Base-by-base conservation (phyloP, 768 basidiomycete species). In the Clitopilus hobsonii region DNA sequence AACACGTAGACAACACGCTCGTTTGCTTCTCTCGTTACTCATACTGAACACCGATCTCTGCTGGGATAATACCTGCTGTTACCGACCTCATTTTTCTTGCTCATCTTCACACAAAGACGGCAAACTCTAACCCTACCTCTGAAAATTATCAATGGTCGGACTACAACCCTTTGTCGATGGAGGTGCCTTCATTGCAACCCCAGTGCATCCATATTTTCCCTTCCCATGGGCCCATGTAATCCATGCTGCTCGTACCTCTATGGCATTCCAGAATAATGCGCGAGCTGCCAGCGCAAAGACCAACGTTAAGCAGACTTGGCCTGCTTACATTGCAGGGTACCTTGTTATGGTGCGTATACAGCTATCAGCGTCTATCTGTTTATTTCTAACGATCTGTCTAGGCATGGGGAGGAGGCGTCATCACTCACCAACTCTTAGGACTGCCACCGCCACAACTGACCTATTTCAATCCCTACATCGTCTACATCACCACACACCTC, bases 331-430 rank as follows among this genome's bases (percentile, higher is more conserved):
- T 11, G 63, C 64, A 11, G 79, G 80, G 6, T 81, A 74, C 58
- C 67, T 80, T 7, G 59, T 79, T 22, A 79, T 79, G 75, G 77
- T 77, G 38, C 28, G 69, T 52, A 20, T 49, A 8, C 8, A 47
- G 5, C 20, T 10, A n/a, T 16, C 30, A 10, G 13, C 27, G 38
- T 27, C 38, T 8, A 49, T 36, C 8, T 51, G 38, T 28, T 23
- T 16, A 45, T 26, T 36, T n/a, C 52, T 13, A 7, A 38, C 20
- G 3, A 10, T 16, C 26, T 27, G 24, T 27, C 29, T 55, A 78
- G 74, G 68, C 71, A 54, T 83, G 80, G 80, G 78, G 79, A 18
- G 81, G 80, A 20, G 70, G 72, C 10, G 23, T 81, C 1, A 57
- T 73, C 3, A 73, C 77, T 0, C 74, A 79, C 63, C 58, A 74